Evolutionary conservation across 2,329 filamentous ascomycete genomes (phyloP).

Genomic region (Gnomoniopsis sp.): DNA sequence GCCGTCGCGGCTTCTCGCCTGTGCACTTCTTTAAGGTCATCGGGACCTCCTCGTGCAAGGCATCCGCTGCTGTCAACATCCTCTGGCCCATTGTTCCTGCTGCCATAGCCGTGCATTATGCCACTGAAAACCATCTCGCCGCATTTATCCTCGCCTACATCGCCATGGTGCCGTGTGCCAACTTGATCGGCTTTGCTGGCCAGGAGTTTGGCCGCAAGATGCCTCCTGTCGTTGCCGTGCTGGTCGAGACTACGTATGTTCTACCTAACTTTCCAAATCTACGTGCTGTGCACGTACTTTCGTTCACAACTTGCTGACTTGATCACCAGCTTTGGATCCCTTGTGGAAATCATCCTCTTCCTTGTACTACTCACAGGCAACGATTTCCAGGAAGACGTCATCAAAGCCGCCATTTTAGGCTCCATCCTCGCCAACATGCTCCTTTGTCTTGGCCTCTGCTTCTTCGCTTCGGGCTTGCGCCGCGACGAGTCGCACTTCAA

Average conservation of each 20-base stretch:
- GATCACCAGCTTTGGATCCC: conserved; percentile 55
- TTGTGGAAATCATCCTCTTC: conserved; percentile 82
- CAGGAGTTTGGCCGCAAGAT: conserved; percentile 71
- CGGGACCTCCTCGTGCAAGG: conserved; percentile 59
- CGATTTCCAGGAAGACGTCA: conserved; percentile 58
- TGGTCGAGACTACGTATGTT: conserved; percentile 51
- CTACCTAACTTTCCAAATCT: neutral
- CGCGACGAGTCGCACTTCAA: conserved; percentile 70
- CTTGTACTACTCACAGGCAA: conserved; percentile 62
- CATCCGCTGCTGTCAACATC: conserved; percentile 64
- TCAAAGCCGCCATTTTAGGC: conserved; percentile 79
- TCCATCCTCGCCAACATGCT: conserved; percentile 80
- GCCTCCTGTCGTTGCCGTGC: conserved; percentile 66
- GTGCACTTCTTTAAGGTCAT: conserved; percentile 60
- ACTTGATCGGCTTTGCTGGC: conserved; percentile 71
- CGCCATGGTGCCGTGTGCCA: conserved; percentile 74
- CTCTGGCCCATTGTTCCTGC: conserved; percentile 74
- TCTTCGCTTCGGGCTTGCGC: conserved; percentile 70
- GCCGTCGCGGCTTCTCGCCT: conserved; percentile 62
- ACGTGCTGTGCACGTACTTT: neutral
- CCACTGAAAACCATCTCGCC: conserved; percentile 47
- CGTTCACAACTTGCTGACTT: neutral
- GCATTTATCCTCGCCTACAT: conserved; percentile 71
- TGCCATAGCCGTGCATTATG: conserved; percentile 60
- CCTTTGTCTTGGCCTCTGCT: conserved; percentile 75